A percentile compares a stretch with the other conserved stretches of the same genome.
Conservation (phyloP, 2,329 filamentous ascomycete genomes). For the Cordyceps tenuipes region DNA sequence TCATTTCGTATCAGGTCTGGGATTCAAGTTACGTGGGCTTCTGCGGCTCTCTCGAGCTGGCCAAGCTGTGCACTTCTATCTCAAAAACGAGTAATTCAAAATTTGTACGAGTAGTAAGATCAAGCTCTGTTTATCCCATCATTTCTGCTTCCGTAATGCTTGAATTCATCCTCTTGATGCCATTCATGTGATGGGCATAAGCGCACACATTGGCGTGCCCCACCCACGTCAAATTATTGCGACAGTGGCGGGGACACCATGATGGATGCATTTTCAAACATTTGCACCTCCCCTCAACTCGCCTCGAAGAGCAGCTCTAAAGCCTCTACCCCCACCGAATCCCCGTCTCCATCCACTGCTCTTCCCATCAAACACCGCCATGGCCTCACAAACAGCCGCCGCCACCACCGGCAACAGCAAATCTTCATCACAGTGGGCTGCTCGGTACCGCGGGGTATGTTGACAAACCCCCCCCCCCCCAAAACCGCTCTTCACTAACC, state of each 20-base stretch:
- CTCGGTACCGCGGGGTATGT: conserved; percentile 11
- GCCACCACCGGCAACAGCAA: not conserved
- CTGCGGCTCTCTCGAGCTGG: too few species aligned
- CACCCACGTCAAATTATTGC: conserved; percentile 2
- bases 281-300: not conserved
- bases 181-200: too few species aligned
- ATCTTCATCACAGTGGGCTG: conserved; percentile 6
- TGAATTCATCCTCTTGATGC: too few species aligned
- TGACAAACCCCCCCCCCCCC: not conserved
- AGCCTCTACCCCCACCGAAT: not conserved
- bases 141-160: too few species aligned
- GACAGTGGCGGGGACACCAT: not conserved
- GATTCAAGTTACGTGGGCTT: too few species aligned
- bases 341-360: not conserved
- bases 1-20: too few species aligned
- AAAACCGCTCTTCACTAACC: not conserved
- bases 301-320: too few species aligned
- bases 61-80: too few species aligned
- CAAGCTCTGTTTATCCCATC: too few species aligned
- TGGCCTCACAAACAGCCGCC: conserved; percentile 5
- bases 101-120: too few species aligned
- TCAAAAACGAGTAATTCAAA: too few species aligned
- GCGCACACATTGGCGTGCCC: not conserved
- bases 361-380: not conserved
- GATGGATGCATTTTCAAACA: not conserved